These are phyloP conservation scores for Pyropia haitanensis DNA, from an alignment of 23 red algal species.

Conservation along the genomic window DNA sequence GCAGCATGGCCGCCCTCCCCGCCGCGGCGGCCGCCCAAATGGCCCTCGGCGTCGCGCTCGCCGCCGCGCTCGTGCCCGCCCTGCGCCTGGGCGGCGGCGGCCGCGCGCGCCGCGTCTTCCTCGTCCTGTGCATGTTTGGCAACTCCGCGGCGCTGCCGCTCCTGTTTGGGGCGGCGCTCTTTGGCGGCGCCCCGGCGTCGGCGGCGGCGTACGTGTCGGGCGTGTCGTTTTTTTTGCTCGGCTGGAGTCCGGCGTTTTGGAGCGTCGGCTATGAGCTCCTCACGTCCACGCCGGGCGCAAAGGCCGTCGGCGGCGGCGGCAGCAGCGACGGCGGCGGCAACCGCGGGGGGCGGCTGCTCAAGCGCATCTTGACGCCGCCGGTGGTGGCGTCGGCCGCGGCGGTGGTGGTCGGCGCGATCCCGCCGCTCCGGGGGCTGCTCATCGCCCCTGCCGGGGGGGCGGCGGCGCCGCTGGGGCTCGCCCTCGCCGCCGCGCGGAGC, in stretches of 20 bases:
- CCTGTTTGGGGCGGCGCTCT: slow-evolving; percentile 33
- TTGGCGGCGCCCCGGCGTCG: background rate
- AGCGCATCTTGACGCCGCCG: slow-evolving; percentile 21
- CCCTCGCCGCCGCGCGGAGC: slow-evolving; percentile 3
- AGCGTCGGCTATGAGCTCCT: slow-evolving; percentile 24
- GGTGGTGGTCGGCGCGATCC: slow-evolving; percentile 13
- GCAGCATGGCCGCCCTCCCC: slow-evolving; percentile 9
- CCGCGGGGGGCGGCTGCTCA: background rate
- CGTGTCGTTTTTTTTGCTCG: slow-evolving; percentile 51
- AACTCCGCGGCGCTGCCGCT: slow-evolving; percentile 53
- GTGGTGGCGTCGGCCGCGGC: slow-evolving; percentile 23
- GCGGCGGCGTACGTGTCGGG: slow-evolving; percentile 22
- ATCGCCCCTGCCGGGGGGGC: background rate
- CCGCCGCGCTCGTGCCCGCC: background rate
- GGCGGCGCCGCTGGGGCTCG: slow-evolving; percentile 15
- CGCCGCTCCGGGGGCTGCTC: slow-evolving; percentile 6
- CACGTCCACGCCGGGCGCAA: background rate
- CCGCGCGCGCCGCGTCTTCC: slow-evolving; percentile 11
- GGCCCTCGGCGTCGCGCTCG: slow-evolving; percentile 5
- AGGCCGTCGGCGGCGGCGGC: background rate
- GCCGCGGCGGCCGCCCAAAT: slow-evolving; percentile 30
- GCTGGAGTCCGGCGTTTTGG: slow-evolving; percentile 60
- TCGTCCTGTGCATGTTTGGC: slow-evolving; percentile 25
- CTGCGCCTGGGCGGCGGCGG: slow-evolving; percentile 4
- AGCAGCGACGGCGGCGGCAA: background rate